These are phyloP conservation scores for Aspergillus quadricinctus DNA, from an alignment of 2,329 filamentous ascomycete species.

Conservation along the genomic window DNA sequence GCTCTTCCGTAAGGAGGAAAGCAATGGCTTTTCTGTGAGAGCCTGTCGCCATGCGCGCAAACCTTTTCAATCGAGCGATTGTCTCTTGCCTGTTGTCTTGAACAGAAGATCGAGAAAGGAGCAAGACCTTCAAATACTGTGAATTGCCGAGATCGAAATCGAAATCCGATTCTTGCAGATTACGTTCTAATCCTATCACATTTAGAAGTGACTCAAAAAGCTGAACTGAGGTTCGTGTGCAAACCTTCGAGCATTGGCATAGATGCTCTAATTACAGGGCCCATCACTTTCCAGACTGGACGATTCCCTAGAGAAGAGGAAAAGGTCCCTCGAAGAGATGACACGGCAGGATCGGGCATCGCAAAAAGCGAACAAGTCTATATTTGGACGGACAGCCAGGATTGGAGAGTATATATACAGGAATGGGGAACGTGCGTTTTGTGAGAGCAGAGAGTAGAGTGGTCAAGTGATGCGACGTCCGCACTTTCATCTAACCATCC, in stretches of 20 bases:
- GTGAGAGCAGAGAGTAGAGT: not conserved
- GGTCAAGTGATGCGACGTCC: not conserved
- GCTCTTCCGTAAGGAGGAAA: constrained; percentile 20
- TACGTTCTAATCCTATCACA: constrained; percentile 7
- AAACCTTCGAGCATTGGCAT: constrained; percentile 18
- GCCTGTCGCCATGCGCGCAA: constrained; percentile 4
- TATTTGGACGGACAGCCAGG: not conserved
- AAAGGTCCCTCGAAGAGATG: constrained; percentile 24
- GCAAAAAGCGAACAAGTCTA: not conserved
- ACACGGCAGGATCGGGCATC: not conserved
- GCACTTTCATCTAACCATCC: not conserved
- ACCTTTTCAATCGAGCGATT: constrained; percentile 12
- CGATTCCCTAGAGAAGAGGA: constrained; percentile 38
- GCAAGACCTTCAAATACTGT: constrained; percentile 14
- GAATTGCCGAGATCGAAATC: constrained; percentile 5
- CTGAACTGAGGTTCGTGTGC: not conserved
- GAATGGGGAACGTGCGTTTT: not conserved
- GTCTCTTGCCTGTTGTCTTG: constrained; percentile 13
- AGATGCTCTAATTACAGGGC: constrained; percentile 14
- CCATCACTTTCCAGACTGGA: constrained; percentile 32
- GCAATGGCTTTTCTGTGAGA: constrained; percentile 13
- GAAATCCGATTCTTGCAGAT: constrained; percentile 18
- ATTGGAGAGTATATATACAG: not conserved
- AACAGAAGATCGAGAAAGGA: constrained; percentile 18
- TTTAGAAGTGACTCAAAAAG: not conserved